Evolutionary conservation across 495 filamentous ascomycete species (phyloP).

Genomic region (Xylaria intraflava): DNA sequence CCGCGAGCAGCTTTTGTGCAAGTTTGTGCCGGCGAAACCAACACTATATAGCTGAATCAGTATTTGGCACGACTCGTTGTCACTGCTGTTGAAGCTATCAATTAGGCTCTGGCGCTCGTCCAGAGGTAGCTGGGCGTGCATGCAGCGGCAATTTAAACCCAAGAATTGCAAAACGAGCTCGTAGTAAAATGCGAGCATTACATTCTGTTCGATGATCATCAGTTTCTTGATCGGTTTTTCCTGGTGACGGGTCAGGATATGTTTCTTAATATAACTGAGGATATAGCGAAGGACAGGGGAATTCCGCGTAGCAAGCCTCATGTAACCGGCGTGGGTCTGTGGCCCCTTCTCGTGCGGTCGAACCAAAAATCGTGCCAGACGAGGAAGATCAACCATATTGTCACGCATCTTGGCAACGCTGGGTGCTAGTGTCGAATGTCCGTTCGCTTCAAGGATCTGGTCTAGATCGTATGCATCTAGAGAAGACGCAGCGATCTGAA

Average conservation of each 20-base stretch:
- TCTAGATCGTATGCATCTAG: conserved; percentile 16
- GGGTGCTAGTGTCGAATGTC: conserved; percentile 7
- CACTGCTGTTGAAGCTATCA: conserved; percentile 17
- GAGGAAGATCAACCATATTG: conserved; percentile 8
- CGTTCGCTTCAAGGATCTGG: conserved; percentile 4
- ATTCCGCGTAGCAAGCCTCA: conserved; percentile 15
- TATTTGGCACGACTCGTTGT: conserved; percentile 17
- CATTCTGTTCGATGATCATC: conserved; percentile 19
- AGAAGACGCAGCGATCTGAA: conserved; percentile 19
- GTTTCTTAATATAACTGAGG: conserved; percentile 17
- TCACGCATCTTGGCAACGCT: conserved; percentile 15
- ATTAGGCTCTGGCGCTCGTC: conserved; percentile 17
- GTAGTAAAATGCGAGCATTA: conserved; percentile 22
- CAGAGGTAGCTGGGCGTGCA: conserved; percentile 13
- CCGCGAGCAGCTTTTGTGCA: conserved; percentile 20
- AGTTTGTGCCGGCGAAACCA: conserved; percentile 23
- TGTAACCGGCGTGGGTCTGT: conserved; percentile 10
- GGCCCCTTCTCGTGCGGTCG: neutral
- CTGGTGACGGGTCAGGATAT: conserved; percentile 5
- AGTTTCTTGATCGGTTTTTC: conserved; percentile 21
- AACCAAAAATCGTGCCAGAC: conserved; percentile 13
- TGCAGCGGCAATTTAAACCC: conserved; percentile 16
- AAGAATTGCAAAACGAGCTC: conserved; percentile 24
- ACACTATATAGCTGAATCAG: conserved; percentile 24
- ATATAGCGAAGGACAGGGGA: conserved; percentile 23